Conservation (phyloP, 768 basidiomycete genomes). For the Boletus rex-veris region DNA sequence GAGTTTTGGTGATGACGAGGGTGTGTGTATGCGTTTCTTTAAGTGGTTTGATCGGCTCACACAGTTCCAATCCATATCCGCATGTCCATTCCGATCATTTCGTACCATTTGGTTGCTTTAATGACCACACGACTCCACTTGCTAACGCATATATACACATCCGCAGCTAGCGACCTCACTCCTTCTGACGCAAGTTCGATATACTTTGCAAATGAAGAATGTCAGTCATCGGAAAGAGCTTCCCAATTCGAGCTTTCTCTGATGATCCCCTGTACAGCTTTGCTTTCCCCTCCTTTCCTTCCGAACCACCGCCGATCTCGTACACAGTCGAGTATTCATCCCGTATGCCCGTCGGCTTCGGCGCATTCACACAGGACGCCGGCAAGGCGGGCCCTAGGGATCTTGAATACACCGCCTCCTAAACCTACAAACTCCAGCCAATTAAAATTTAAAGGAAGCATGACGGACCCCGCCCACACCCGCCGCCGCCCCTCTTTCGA, state of each 20-base stretch:
- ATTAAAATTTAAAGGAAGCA: constrained; percentile 63
- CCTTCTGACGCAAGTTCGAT: constrained; percentile 49
- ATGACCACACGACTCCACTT: constrained; percentile 1
- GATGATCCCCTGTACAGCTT: constrained; percentile 35
- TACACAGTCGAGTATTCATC: constrained; percentile 52
- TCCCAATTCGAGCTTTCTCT: constrained; percentile 19
- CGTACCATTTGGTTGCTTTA: background rate
- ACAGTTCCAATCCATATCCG: background rate
- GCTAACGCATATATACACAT: constrained; percentile 35
- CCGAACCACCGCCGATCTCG: constrained; percentile 53
- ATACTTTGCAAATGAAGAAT: constrained; percentile 47
- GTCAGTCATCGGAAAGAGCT: constrained; percentile 31
- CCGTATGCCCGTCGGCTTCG: constrained; percentile 29
- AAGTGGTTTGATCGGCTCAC: constrained; percentile 16
- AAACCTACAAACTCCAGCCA: constrained; percentile 52
- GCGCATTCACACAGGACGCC: constrained; percentile 30
- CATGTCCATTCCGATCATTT: constrained; percentile 8
- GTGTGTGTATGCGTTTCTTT: constrained; percentile 32
- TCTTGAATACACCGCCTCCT: constrained; percentile 60
- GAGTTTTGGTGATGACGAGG: constrained; percentile 46
- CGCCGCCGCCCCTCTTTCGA: constrained; percentile 40
- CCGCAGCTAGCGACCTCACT: constrained; percentile 51
- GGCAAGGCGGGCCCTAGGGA: constrained; percentile 35
- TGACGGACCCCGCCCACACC: constrained; percentile 65
- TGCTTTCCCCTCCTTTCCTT: constrained; percentile 59